A percentile compares a stretch with the other conserved stretches of the same genome.
phyloP scores from a whole-genome alignment of 1,139 yeast genomes.

The Taphrina flavorubra region DNA sequence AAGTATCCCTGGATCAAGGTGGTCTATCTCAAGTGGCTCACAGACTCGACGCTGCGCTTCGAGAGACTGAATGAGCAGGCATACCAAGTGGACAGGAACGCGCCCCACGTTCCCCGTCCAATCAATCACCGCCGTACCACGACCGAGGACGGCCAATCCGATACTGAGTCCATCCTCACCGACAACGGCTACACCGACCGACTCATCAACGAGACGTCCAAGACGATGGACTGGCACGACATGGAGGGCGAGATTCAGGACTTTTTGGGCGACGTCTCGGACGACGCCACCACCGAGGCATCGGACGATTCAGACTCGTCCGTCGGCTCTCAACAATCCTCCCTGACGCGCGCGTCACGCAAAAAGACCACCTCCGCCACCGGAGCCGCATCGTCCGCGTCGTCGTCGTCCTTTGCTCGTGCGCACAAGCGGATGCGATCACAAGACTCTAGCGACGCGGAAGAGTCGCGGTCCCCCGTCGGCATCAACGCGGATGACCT shows the following conservation, averaged over 20 bases:
- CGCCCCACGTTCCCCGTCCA: constrained; percentile 30
- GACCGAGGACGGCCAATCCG: constrained; percentile 37
- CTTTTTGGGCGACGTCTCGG: constrained; percentile 63
- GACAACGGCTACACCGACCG: constrained; percentile 46
- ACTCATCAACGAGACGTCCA: constrained; percentile 36
- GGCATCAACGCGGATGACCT: constrained; percentile 42
- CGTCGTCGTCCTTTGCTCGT: constrained; percentile 47
- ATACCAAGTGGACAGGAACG: constrained; percentile 50
- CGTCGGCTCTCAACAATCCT: constrained; percentile 13
- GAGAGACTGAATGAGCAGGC: constrained; percentile 67
- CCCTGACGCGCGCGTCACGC: constrained; percentile 45
- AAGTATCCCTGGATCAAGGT: constrained; percentile 61
- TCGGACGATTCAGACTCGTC: constrained; percentile 37
- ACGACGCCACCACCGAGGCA: constrained; percentile 55
- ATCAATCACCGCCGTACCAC: constrained; percentile 42
- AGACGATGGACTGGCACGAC: constrained; percentile 52
- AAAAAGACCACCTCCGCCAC: constrained; percentile 44
- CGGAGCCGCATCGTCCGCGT: constrained; percentile 52
- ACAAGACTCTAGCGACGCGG: constrained; percentile 33
- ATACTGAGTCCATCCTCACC: constrained; percentile 36
- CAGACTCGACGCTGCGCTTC: constrained; percentile 85
- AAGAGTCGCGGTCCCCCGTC: not conserved
- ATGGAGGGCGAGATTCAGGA: constrained; percentile 67
- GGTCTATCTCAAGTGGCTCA: constrained; percentile 93
- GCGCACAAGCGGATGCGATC: constrained; percentile 46